Conservation (phyloP, 75 land plant species). For the Ceratopteris richardii region DNA sequence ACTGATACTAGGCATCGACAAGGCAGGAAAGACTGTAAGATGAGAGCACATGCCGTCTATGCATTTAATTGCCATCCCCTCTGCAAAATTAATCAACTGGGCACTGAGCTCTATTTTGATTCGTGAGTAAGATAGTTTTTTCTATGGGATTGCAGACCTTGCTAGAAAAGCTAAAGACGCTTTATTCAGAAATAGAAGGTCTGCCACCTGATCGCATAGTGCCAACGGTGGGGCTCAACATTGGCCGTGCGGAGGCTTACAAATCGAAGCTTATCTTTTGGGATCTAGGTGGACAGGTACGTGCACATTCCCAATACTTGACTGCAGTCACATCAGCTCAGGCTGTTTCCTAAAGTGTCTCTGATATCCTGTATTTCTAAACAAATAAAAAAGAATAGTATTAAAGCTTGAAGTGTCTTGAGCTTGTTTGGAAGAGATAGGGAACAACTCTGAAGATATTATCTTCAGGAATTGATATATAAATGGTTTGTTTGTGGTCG, state of each 20-base stretch:
- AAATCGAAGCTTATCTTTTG: slow-evolving; percentile 90
- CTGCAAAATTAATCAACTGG: background rate
- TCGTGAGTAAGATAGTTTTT: background rate
- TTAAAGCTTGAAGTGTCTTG: too few relatives aligned
- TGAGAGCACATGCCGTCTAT: too few relatives aligned
- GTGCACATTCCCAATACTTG: slow-evolving; percentile 5
- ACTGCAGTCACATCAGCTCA: background rate
- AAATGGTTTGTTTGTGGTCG: too few relatives aligned
- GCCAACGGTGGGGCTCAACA: slow-evolving; percentile 94
- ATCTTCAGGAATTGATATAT: too few relatives aligned
- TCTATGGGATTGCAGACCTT: slow-evolving; percentile 43
- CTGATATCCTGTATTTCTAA: too few relatives aligned
- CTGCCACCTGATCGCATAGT: slow-evolving; percentile 94
- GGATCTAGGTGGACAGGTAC: slow-evolving; percentile 96
- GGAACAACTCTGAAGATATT: too few relatives aligned
- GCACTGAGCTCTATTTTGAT: background rate
- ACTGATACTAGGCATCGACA: slow-evolving; percentile 93
- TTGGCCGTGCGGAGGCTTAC: slow-evolving; percentile 78
- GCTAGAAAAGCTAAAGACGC: slow-evolving; percentile 74
- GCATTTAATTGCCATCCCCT: background rate
- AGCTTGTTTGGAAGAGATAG: too few relatives aligned
- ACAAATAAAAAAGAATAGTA: too few relatives aligned
- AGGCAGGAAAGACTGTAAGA: slow-evolving; percentile 90
- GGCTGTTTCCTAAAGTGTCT: too few relatives aligned
- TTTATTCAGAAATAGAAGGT: slow-evolving; percentile 71